phyloP scores from a whole-genome alignment of 2,329 filamentous ascomycete species.

The Fusarium brevicatenulatum region DNA sequence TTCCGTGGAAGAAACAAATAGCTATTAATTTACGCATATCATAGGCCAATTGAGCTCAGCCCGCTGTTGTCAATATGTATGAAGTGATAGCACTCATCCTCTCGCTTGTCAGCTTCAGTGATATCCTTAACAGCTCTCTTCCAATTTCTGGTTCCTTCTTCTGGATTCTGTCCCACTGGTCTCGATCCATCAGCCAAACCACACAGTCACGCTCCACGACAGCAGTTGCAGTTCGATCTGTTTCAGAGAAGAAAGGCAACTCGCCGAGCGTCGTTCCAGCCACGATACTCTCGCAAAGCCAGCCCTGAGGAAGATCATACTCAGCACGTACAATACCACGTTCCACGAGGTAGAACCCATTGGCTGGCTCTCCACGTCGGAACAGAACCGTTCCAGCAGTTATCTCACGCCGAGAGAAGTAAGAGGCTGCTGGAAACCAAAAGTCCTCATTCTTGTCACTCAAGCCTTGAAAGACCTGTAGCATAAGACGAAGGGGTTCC shows the following conservation, averaged over 20 bases:
- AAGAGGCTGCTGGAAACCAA: constrained; percentile 84
- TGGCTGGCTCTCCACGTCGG: constrained; percentile 77
- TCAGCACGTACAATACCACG: constrained; percentile 88
- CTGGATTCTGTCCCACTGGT: constrained; percentile 79
- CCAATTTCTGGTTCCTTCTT: constrained; percentile 79
- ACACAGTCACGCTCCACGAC: constrained; percentile 83
- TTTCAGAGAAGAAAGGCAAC: constrained; percentile 94
- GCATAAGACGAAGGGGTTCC: constrained; percentile 88
- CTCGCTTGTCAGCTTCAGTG: constrained; percentile 94
- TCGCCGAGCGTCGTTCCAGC: constrained; percentile 96
- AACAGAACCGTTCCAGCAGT: constrained; percentile 79
- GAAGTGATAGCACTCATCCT: constrained; percentile 79
- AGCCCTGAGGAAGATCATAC: constrained; percentile 90
- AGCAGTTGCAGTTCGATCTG: constrained; percentile 85
- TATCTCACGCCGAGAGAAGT: constrained; percentile 77
- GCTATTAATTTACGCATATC: constrained; percentile 1
- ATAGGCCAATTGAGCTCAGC: constrained; percentile 41
- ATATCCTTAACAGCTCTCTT: constrained; percentile 83
- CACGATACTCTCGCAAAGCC: constrained; percentile 89
- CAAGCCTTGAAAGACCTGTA: constrained; percentile 94
- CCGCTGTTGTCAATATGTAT: constrained; percentile 62
- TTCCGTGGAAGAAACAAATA: background rate
- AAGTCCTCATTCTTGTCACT: constrained; percentile 92
- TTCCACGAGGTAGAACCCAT: constrained; percentile 91
- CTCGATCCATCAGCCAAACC: constrained; percentile 80